Conservation (phyloP, 352 stramenopile species). For the Globisporangium alternatum region DNA sequence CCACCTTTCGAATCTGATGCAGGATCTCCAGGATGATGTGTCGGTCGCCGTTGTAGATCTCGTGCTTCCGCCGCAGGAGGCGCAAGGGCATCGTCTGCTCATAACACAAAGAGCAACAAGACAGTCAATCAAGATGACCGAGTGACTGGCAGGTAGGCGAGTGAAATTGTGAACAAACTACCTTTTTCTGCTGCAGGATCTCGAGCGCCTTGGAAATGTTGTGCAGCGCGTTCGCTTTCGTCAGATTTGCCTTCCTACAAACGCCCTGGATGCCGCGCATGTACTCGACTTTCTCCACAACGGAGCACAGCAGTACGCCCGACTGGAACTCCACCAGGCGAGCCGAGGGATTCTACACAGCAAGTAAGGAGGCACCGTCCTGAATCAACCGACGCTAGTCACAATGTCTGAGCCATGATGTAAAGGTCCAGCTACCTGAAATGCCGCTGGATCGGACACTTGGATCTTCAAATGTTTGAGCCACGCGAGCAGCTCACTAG, state of each 20-base stretch:
- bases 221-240: slow-evolving; percentile 60
- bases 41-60: slow-evolving; percentile 35
- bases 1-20: slow-evolving; percentile 43
- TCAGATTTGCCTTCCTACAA: slow-evolving; percentile 25
- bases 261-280: slow-evolving; percentile 62
- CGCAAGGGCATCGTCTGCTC: slow-evolving; percentile 47
- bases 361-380: background rate
- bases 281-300: slow-evolving; percentile 68
- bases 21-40: slow-evolving; percentile 39
- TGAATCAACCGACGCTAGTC: background rate
- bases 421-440: slow-evolving; percentile 29
- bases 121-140: background rate
- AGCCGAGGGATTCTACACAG: slow-evolving; percentile 23
- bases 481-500: slow-evolving; percentile 33
- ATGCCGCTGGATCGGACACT: slow-evolving; percentile 21
- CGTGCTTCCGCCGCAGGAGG: slow-evolving; percentile 36
- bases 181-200: slow-evolving; percentile 66
- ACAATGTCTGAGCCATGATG: background rate
- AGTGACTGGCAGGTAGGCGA: background rate
- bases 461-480: slow-evolving; percentile 35
- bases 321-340: slow-evolving; percentile 54
- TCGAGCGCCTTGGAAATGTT: slow-evolving; percentile 68
- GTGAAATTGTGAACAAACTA: slow-evolving; percentile 9
- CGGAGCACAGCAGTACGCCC: slow-evolving; percentile 52
- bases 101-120: background rate